A percentile compares a stretch with the other conserved stretches of the same genome.
These are phyloP conservation scores for Cymbidium sinense DNA, from an alignment of 106 monocot species.

Conservation along the genomic window DNA sequence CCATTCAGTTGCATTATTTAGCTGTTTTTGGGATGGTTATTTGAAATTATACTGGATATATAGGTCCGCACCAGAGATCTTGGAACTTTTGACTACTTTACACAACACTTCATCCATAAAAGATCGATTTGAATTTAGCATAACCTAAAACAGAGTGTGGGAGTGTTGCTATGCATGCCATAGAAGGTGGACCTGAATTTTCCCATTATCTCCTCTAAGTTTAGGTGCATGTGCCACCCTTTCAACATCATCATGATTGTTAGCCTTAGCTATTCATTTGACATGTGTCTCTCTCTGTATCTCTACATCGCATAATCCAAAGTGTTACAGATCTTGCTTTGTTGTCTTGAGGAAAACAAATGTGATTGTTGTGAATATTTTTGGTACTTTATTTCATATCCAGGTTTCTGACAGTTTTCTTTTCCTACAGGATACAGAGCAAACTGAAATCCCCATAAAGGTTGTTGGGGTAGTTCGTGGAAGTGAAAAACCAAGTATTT, in stretches of 20 bases:
- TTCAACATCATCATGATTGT: neutral
- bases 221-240: neutral
- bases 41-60: neutral
- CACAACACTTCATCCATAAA: neutral
- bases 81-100: neutral
- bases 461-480: conserved; percentile 79
- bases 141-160: neutral
- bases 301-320: neutral
- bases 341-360: neutral
- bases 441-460: conserved; percentile 20
- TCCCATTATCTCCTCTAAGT: neutral
- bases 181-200: neutral
- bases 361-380: neutral
- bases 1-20: neutral
- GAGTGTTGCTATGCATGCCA: neutral
- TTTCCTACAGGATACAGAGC: conserved; percentile 29
- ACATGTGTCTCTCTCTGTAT: neutral
- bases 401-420: neutral
- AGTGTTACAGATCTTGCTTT: neutral
- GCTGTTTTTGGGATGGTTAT: neutral
- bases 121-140: neutral
- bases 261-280: neutral
- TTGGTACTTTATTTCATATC: neutral
- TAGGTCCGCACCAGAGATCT: neutral
- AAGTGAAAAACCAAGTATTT: conserved; percentile 90